Base-by-base conservation (phyloP, 192 early-diverging fungal species). In the Gigaspora rosea region DNA sequence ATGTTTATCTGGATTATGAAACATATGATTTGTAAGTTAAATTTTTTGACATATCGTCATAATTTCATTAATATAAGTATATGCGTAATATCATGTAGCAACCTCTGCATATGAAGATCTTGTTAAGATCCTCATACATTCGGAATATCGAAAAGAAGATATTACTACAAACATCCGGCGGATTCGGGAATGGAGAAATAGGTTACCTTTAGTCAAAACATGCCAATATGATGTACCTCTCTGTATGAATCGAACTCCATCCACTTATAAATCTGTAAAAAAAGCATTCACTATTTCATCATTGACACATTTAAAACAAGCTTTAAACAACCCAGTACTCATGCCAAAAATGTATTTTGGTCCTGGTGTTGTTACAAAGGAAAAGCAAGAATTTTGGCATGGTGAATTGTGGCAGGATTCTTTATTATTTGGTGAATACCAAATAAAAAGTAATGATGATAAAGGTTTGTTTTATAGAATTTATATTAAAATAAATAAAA, bases 61-160 rank as follows among this genome's bases (percentile, higher is more conserved):
- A 27, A 27, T 27, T 27, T 27, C 1, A 0, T 27, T 27, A 27
- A 27, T 27, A 27, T 41, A 0, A 27, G 1, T 27, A 6, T 7
- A 41, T 46, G 36, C 1, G 27, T 27, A 27, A 41, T 46, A 52
- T 11, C 1, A 27, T 27, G 27, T 71, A 71, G 32, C 70, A 11
- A 71, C 70, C 9, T 16, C 50, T 9, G 51, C 70, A 54, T 71
- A 71, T 71, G 1, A 71, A 71, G 51, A 71, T 71, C 51, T 71
- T 54, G 18, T 49, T 1, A 51, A 71, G 5, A 71, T 54, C 8
- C 27, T 71, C 2, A 32, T 3, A 35, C 9, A 54, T 22, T 20
- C 12, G 0, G 16, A 71, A 0, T 71, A 15, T 71, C 4, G 1
- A 18, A 71, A 36, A 1, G 48, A 68, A 12, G 70, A 71, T 41